Conservation (phyloP, 2,329 filamentous ascomycete species). For the Colletotrichum cuscutae region DNA sequence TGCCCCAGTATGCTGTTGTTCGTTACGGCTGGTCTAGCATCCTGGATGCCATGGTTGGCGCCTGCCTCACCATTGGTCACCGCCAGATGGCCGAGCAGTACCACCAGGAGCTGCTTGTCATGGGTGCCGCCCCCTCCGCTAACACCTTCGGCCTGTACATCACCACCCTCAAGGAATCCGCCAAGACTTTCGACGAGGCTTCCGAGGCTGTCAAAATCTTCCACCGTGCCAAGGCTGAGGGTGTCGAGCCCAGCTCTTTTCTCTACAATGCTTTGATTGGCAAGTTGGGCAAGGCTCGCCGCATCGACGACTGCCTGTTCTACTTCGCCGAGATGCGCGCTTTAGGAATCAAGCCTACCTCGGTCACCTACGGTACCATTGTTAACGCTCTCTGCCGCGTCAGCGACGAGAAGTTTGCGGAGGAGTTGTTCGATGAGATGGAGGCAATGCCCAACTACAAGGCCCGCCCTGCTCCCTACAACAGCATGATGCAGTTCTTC, state of each 20-base stretch:
- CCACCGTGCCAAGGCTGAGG: conserved; percentile 90
- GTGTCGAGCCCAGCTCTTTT: conserved; percentile 96
- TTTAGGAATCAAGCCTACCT: conserved; percentile 92
- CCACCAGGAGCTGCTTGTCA: conserved; percentile 90
- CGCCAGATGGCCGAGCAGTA: conserved; percentile 84
- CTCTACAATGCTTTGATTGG: conserved; percentile 98
- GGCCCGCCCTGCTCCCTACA: conserved; percentile 95
- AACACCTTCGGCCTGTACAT: conserved; percentile 99
- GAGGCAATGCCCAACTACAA: conserved; percentile 99
- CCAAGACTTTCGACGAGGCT: conserved; percentile 97
- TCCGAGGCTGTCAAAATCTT: conserved; percentile 98
- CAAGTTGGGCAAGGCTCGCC: conserved; percentile 96
- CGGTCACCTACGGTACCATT: conserved; percentile 97
- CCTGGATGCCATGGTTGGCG: conserved; percentile 94
- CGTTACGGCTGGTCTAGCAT: conserved; percentile 97
- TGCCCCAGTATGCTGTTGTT: conserved; percentile 86
- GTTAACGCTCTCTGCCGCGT: conserved; percentile 98
- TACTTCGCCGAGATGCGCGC: conserved; percentile 98
- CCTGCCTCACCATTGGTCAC: conserved; percentile 85
- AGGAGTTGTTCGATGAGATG: conserved; percentile 99
- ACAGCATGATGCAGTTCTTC: conserved; percentile 99
- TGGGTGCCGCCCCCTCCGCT: conserved; percentile 91
- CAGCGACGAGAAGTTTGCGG: conserved; percentile 96
- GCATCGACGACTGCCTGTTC: conserved; percentile 97
- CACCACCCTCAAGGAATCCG: conserved; percentile 97